These are phyloP conservation scores for Trypanosoma melophagium DNA, from an alignment of 208 protist genomes.

Conservation along the genomic window DNA sequence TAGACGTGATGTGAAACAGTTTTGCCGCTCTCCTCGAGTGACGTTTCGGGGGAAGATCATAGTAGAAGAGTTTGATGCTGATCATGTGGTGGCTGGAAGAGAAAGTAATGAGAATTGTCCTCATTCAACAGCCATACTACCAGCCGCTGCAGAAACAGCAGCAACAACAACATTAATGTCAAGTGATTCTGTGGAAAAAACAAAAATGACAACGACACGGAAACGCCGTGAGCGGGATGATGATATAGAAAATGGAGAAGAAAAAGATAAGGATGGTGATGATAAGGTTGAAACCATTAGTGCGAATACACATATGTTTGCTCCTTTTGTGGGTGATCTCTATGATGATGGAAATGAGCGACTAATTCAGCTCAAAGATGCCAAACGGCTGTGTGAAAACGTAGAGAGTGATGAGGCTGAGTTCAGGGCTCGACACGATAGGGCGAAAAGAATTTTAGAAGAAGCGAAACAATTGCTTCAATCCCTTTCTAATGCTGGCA, in stretches of 20 bases:
- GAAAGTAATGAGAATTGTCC: not conserved
- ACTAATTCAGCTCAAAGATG: slow-evolving; percentile 59
- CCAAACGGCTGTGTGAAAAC: slow-evolving; percentile 56
- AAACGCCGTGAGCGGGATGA: slow-evolving; percentile 8
- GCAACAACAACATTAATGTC: not conserved
- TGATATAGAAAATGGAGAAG: not conserved
- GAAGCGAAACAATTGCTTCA: slow-evolving; percentile 36
- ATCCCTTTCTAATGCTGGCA: slow-evolving; percentile 29
- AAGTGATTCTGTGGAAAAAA: not conserved
- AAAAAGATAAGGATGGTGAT: not conserved
- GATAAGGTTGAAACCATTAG: slow-evolving; percentile 3
- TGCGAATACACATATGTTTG: slow-evolving; percentile 32
- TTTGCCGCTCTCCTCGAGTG: slow-evolving; percentile 45
- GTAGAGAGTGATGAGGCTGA: slow-evolving; percentile 48
- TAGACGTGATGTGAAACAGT: slow-evolving; percentile 45
- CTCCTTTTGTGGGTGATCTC: slow-evolving; percentile 69
- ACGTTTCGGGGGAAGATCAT: slow-evolving; percentile 79
- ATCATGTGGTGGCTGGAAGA: slow-evolving; percentile 27
- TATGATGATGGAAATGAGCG: slow-evolving; percentile 45
- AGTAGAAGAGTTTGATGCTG: slow-evolving; percentile 80
- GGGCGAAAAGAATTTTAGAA: slow-evolving; percentile 51
- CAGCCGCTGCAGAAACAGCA: slow-evolving; percentile 1
- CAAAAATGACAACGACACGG: not conserved
- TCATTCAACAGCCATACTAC: not conserved
- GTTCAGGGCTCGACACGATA: slow-evolving; percentile 42